A percentile compares a stretch with the other conserved stretches of the same genome.
These are phyloP conservation scores for Penicillium fimorum DNA, from an alignment of 495 filamentous ascomycete genomes.

Conservation along the genomic window DNA sequence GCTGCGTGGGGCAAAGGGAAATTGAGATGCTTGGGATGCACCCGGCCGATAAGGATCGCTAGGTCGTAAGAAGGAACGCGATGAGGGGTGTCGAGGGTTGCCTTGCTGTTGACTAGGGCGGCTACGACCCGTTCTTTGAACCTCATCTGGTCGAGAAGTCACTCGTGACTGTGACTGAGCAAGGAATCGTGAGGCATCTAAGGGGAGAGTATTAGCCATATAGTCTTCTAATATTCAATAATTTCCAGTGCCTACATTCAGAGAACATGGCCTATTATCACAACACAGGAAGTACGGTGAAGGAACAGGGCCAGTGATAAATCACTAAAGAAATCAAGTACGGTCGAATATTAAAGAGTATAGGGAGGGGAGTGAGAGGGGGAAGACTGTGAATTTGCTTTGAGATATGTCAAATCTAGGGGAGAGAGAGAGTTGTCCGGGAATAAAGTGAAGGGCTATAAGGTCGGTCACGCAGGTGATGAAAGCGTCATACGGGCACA, in stretches of 20 bases:
- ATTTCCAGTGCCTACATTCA: conserved; percentile 68
- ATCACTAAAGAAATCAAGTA: conserved; percentile 6
- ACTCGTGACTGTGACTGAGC: conserved; percentile 94
- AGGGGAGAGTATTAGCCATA: background rate
- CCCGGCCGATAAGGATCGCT: conserved; percentile 72
- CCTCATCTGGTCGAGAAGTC: conserved; percentile 62
- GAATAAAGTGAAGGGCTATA: conserved; percentile 9
- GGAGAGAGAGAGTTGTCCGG: background rate
- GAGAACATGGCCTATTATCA: conserved; percentile 75
- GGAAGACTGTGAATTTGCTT: background rate
- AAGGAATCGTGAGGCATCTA: conserved; percentile 96
- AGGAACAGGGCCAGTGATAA: conserved; percentile 19
- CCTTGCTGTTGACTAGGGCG: conserved; percentile 41
- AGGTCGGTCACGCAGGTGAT: conserved; percentile 25
- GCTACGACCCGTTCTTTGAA: conserved; percentile 49
- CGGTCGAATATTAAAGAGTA: background rate
- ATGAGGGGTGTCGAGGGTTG: conserved; percentile 46
- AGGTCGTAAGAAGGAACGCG: conserved; percentile 49
- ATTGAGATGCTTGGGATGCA: conserved; percentile 67
- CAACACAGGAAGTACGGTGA: conserved; percentile 17
- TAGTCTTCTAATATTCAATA: background rate
- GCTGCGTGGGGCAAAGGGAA: conserved; percentile 75
- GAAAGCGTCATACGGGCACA: conserved; percentile 43
- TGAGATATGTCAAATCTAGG: conserved; percentile 9
- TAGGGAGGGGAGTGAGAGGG: background rate